These are phyloP conservation scores for Magnusiomyces clavatus DNA, from an alignment of 1,139 yeast genomes.

Conservation along the genomic window DNA sequence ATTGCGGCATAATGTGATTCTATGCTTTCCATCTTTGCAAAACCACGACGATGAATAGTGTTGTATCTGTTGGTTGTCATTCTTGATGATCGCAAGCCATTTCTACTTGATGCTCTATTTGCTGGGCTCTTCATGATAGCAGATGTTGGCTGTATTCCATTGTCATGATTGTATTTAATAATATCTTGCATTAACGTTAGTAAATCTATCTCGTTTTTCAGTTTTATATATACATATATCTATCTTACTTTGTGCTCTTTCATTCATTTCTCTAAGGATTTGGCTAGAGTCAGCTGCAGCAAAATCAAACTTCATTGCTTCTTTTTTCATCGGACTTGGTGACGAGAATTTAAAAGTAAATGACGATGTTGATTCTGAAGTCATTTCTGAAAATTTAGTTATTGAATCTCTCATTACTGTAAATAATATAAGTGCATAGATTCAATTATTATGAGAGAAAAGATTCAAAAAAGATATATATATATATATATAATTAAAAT, in stretches of 20 bases:
- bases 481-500: too few relatives aligned
- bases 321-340: neutral
- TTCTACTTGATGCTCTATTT: neutral
- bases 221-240: neutral
- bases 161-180: neutral
- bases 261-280: constrained; percentile 1
- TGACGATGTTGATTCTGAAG: neutral
- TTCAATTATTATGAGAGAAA: neutral
- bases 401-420: neutral
- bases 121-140: too few relatives aligned
- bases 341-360: neutral
- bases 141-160: neutral
- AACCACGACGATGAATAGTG: neutral
- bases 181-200: neutral
- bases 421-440: neutral
- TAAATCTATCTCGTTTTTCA: neutral
- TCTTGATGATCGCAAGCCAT: neutral
- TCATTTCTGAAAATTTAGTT: too few relatives aligned
- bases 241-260: constrained; percentile 3
- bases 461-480: neutral
- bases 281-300: neutral
- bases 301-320: neutral
- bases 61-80: neutral
- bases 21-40: constrained; percentile 3
- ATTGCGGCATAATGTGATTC: neutral